A percentile compares a stretch with the other conserved stretches of the same genome.
Conservation (phyloP, 306 rosid species). For the Cucurbita pepo region DNA sequence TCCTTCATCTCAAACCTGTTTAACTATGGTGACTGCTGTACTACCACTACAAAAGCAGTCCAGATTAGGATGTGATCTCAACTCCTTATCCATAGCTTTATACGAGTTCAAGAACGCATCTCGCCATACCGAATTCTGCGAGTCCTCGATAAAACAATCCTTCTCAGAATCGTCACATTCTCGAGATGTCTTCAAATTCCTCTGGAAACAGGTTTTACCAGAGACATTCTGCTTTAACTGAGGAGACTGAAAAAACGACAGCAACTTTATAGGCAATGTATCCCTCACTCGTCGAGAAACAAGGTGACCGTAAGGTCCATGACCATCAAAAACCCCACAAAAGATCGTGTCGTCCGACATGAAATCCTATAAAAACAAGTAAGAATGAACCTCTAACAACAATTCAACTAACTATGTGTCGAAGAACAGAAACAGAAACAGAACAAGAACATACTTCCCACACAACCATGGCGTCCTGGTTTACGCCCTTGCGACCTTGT, state of each 20-base stretch:
- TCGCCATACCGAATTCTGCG: conserved; percentile 48
- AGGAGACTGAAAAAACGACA: conserved; percentile 46
- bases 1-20: conserved; percentile 42
- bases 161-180: conserved; percentile 47
- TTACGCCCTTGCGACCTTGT: conserved; percentile 89
- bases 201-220: conserved; percentile 37
- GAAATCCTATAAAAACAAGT: conserved; percentile 45
- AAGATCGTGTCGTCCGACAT: conserved; percentile 64
- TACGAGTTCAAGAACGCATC: conserved; percentile 80
- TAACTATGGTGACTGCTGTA: conserved; percentile 72
- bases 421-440: conserved; percentile 15
- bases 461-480: conserved; percentile 96
- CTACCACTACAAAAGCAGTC: conserved; percentile 97
- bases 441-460: conserved; percentile 85
- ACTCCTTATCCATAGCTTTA: conserved; percentile 88
- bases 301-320: conserved; percentile 90
- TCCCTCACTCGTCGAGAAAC: conserved; percentile 91
- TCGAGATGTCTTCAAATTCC: conserved; percentile 21
- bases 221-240: conserved; percentile 41
- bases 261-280: conserved; percentile 55
- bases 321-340: conserved; percentile 95
- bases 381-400: not conserved
- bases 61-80: conserved; percentile 78
- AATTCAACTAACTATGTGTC: not conserved
- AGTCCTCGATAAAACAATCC: conserved; percentile 42